A percentile compares a stretch with the other conserved stretches of the same genome.
These are phyloP conservation scores for Trichoderma sp. DNA, from an alignment of 2,329 filamentous ascomycete species.

Conservation along the genomic window DNA sequence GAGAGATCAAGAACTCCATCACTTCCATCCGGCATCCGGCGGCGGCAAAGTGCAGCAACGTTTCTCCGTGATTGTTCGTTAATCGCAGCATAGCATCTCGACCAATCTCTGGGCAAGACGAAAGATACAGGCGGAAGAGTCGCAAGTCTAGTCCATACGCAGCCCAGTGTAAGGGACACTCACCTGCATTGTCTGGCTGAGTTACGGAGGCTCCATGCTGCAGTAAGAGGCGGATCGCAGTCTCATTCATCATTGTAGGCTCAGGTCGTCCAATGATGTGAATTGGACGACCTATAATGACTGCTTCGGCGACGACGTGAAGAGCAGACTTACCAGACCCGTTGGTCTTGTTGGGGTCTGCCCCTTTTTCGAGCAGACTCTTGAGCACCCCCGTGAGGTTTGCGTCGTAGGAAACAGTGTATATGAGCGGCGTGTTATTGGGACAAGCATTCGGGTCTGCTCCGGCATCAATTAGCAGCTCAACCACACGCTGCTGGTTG, in stretches of 20 bases:
- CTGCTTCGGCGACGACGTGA: conserved; percentile 31
- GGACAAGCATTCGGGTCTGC: conserved; percentile 30
- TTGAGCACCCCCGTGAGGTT: conserved; percentile 32
- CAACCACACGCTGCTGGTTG: conserved; percentile 31
- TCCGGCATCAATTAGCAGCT: conserved; percentile 32
- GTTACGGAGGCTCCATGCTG: conserved; percentile 31
- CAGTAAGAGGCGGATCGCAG: conserved; percentile 32
- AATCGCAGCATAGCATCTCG: conserved; percentile 20
- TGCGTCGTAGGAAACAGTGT: conserved; percentile 12
- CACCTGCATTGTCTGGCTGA: conserved; percentile 31
- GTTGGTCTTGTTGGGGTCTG: conserved; percentile 31
- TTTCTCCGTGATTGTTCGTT: conserved; percentile 34
- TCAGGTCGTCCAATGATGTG: background rate
- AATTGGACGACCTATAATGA: background rate
- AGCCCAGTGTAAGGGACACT: conserved; percentile 33
- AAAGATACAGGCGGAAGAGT: conserved; percentile 33
- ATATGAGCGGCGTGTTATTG: conserved; percentile 15
- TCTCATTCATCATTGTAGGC: conserved; percentile 22
- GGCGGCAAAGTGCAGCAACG: conserved; percentile 38
- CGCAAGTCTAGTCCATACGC: conserved; percentile 30
- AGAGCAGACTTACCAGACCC: conserved; percentile 31
- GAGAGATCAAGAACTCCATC: conserved; percentile 31
- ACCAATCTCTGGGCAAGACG: conserved; percentile 5
- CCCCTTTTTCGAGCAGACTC: conserved; percentile 35
- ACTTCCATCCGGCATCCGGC: conserved; percentile 33